Evolutionary conservation across 768 basidiomycete genomes (phyloP), one percentile per base, ranked within the genome.

Genomic region (Tricholomella constricta): DNA sequence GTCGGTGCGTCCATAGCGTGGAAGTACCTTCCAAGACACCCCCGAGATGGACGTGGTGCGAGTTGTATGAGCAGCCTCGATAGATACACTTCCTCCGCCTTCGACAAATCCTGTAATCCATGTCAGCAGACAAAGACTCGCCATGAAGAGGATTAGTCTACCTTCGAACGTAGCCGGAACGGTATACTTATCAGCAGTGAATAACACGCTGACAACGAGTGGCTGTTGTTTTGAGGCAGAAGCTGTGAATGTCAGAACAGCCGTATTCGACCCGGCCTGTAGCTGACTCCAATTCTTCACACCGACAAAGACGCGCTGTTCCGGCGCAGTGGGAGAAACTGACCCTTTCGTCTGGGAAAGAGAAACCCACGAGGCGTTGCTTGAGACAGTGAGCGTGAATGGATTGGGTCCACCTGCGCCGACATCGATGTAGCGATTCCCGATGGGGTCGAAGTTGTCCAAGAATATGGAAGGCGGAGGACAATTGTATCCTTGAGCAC

Each of bases 91-190:
- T 10, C 85, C 84, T 37, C 81, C 76, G 19, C 78, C 82, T 56
- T 88, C 84, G 22, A 89, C 78, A 57, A 86, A 84, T 3, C 85
- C 83, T 79, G 15, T 11, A 17, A n/a, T n/a, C n/a, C n/a, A n/a
- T n/a, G n/a, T n/a, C n/a, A n/a, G n/a, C n/a, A n/a, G n/a, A n/a
- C n/a, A n/a, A n/a, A n/a, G n/a, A n/a, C n/a, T n/a, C n/a, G n/a
- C n/a, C n/a, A n/a, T n/a, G n/a, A n/a, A n/a, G n/a, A n/a, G n/a
- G n/a, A n/a, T n/a, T n/a, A n/a, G n/a, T n/a, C n/a, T n/a, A n/a
- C n/a, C n/a, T n/a, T n/a, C n/a, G n/a, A n/a, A n/a, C n/a, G n/a
- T 12, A 49, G 25, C 32, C 25, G 31, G 42, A 37, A 10, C 11
- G 9, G 4, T 52, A n/a, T 11, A 27, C 57, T 76, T 76, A 4